A percentile compares a stretch with the other conserved stretches of the same genome.
phyloP scores from a whole-genome alignment of 2,329 filamentous ascomycete genomes.

The Ophiostoma sp. region DNA sequence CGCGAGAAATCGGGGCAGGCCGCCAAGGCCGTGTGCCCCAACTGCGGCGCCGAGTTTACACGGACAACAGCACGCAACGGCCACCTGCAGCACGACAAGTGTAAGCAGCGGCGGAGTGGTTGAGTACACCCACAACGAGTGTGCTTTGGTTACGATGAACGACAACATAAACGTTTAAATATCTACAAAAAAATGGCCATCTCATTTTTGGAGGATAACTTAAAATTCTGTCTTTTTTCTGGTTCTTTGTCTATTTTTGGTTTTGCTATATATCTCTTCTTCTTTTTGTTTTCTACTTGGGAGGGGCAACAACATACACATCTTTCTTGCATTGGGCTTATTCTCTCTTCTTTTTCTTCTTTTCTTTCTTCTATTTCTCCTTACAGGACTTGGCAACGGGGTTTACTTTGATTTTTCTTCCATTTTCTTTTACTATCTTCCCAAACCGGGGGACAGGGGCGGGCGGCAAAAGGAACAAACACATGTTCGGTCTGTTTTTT shows the following conservation, averaged over 20 bases:
- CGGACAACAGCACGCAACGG: slow-evolving; percentile 85
- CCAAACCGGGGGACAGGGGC: not conserved
- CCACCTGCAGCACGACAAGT: slow-evolving; percentile 84
- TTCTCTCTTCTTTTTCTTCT: not conserved
- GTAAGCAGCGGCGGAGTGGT: slow-evolving; percentile 67
- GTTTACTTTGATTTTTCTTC: slow-evolving; percentile 27
- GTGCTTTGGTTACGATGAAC: not conserved
- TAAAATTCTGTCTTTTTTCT: not conserved
- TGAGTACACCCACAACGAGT: slow-evolving; percentile 16
- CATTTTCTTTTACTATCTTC: slow-evolving; percentile 1
- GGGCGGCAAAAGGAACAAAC: not conserved
- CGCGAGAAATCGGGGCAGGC: slow-evolving; percentile 92
- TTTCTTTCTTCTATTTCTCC: slow-evolving; percentile 30
- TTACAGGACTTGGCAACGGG: slow-evolving; percentile 21
- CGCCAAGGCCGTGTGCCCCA: slow-evolving; percentile 82
- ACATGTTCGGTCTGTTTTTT: slow-evolving; percentile 8
- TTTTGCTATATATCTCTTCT: not conserved
- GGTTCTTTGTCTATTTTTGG: not conserved
- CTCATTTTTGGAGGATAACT: not conserved
- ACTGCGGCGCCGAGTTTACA: slow-evolving; percentile 92
- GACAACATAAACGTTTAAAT: not conserved
- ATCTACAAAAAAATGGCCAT: not conserved
- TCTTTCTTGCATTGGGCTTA: not conserved
- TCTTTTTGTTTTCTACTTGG: not conserved
- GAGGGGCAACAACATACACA: not conserved